A percentile compares a stretch with the other conserved stretches of the same genome.
Evolutionary conservation across 176 grass and related monocot genomes (phyloP).

Genomic region (Triticum dicoccoides): DNA sequence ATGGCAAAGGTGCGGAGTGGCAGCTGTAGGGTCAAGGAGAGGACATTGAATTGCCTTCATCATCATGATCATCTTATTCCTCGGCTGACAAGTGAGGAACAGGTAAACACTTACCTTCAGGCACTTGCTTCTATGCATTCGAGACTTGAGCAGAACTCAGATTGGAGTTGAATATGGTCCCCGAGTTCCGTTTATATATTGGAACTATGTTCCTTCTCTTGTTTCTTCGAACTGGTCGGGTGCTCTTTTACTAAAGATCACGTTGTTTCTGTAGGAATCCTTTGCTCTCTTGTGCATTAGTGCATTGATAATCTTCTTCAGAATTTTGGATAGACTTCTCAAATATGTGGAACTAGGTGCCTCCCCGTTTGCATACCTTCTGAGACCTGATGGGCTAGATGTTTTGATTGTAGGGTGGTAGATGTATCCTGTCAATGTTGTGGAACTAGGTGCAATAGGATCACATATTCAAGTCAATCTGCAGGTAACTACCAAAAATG

Average conservation of each 20-base stretch:
- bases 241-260: too few species aligned
- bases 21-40: slow-evolving; percentile 4
- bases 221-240: too few species aligned
- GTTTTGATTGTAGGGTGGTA: neutral
- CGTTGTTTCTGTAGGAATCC: too few species aligned
- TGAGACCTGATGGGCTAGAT: neutral
- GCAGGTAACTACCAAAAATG: neutral
- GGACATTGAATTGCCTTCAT: neutral
- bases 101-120: slow-evolving; percentile 45
- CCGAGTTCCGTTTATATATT: too few species aligned
- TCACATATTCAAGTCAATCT: neutral
- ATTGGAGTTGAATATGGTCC: too few species aligned
- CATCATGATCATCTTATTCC: too few species aligned
- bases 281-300: too few species aligned
- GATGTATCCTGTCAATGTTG: too few species aligned
- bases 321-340: too few species aligned
- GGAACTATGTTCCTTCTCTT: too few species aligned
- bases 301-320: too few species aligned
- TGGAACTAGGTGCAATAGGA: neutral
- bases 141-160: too few species aligned
- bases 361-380: neutral
- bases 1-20: slow-evolving; percentile 55
- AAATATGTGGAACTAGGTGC: neutral
- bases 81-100: slow-evolving; percentile 76
- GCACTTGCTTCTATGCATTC: neutral